Conservation (phyloP, 768 basidiomycete genomes). For the Suillus bovinus region DNA sequence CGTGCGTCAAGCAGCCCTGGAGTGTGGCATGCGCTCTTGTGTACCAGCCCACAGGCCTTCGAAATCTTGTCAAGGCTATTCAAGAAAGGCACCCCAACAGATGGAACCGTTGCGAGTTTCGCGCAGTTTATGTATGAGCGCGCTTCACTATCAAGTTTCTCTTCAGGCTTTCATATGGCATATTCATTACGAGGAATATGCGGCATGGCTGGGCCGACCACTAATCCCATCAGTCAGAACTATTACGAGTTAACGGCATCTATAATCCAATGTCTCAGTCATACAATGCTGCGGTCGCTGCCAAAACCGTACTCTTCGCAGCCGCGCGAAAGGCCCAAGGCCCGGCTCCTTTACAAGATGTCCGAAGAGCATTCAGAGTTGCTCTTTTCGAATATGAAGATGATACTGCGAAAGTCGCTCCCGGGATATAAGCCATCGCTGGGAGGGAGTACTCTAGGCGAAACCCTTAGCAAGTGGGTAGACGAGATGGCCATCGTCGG, state of each 20-base stretch:
- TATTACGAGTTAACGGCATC: not conserved
- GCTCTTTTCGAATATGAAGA: conserved; percentile 8
- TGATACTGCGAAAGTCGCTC: not conserved
- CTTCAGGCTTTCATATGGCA: not conserved
- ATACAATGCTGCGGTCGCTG: not conserved
- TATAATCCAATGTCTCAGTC: not conserved
- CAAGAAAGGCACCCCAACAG: not conserved
- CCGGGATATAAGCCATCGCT: not conserved
- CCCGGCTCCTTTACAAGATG: conserved; percentile 4
- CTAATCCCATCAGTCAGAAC: not conserved
- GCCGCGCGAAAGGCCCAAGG: conserved; percentile 5
- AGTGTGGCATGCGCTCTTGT: not conserved
- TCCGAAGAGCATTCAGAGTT: conserved; percentile 6
- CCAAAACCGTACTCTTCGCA: not conserved
- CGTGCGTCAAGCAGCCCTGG: not conserved
- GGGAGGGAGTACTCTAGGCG: not conserved
- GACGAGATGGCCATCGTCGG: conserved; percentile 13
- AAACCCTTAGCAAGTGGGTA: not conserved
- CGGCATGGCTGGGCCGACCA: not conserved
- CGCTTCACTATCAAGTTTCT: not conserved
- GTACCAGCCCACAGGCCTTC: not conserved
- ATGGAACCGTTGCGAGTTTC: conserved; percentile 23
- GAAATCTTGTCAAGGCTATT: not conserved
- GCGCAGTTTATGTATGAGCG: conserved; percentile 33
- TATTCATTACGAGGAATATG: not conserved